Percentiles rank a stretch among this genome's conserved stretches.
Evolutionary conservation across 73 alveolate genomes (phyloP).

Genomic region (Tetrahymena thermophila): DNA sequence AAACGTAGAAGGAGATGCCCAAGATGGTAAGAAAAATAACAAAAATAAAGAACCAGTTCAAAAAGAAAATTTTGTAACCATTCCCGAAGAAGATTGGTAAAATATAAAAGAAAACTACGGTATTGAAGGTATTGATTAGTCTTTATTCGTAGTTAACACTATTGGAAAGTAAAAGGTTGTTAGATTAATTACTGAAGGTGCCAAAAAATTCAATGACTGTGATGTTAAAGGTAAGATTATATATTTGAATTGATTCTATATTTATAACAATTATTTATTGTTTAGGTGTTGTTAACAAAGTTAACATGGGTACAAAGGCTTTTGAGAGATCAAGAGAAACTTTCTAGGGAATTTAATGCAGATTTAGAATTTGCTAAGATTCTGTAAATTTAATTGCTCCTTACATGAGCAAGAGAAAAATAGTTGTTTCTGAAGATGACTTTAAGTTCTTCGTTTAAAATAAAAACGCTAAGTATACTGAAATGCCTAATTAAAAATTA

Average conservation of each 20-base stretch:
- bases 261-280: neutral
- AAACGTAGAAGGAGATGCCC: neutral
- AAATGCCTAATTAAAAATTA: neutral
- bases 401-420: conserved; percentile 12
- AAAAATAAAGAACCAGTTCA: neutral
- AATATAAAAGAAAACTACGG: conserved; percentile 36
- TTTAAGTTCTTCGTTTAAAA: conserved; percentile 11
- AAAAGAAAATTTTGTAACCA: conserved; percentile 12
- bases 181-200: neutral
- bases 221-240: conserved; percentile 1
- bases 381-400: conserved; percentile 8
- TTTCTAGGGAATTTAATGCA: conserved; percentile 25
- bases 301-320: conserved; percentile 25
- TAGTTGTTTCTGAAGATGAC: conserved; percentile 11
- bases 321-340: conserved; percentile 39
- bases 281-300: conserved; percentile 6
- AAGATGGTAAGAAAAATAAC: conserved; percentile 12
- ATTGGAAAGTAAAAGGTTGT: conserved; percentile 18
- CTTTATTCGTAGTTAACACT: conserved; percentile 12
- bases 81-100: conserved; percentile 38
- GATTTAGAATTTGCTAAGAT: conserved; percentile 29
- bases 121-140: conserved; percentile 1
- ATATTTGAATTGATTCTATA: neutral
- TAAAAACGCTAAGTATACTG: conserved; percentile 8
- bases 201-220: conserved; percentile 8